phyloP scores from a whole-genome alignment of 306 rosid species.

The Cyclanthera cordifolia region DNA sequence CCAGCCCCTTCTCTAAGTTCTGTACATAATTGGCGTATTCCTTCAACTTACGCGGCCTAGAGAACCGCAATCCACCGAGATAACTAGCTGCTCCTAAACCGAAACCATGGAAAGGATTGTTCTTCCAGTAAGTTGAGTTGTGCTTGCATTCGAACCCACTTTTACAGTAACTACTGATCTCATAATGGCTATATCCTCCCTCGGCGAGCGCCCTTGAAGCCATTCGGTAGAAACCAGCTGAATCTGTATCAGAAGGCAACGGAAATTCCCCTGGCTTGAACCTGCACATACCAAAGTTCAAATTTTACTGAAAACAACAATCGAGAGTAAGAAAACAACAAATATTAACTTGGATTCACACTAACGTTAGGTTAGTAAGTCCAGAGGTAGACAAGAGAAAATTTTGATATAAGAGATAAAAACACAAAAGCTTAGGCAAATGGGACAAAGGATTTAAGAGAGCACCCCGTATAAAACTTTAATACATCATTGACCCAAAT shows the following conservation, averaged over 20 bases:
- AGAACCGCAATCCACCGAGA: constrained; percentile 61
- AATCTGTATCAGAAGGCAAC: constrained; percentile 68
- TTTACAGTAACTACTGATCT: constrained; percentile 87
- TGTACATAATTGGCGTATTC: constrained; percentile 54
- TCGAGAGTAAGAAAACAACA: too few species aligned
- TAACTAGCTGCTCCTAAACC: constrained; percentile 90
- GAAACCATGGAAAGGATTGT: constrained; percentile 70
- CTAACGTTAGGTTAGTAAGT: too few species aligned
- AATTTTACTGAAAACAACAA: background rate
- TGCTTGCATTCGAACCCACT: constrained; percentile 74
- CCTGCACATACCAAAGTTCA: constrained; percentile 33
- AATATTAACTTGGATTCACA: too few species aligned
- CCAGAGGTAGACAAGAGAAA: too few species aligned
- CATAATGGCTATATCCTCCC: constrained; percentile 65
- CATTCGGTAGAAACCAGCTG: constrained; percentile 70
- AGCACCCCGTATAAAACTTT: too few species aligned
- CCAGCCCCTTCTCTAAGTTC: constrained; percentile 52
- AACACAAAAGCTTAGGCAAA: too few species aligned
- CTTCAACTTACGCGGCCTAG: constrained; percentile 62
- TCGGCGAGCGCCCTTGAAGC: constrained; percentile 55
- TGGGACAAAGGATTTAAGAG: too few species aligned
- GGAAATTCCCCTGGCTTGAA: constrained; percentile 81
- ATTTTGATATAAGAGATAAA: too few species aligned
- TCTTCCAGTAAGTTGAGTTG: constrained; percentile 77
- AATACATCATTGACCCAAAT: too few species aligned